These are phyloP conservation scores for Escovopsis sp. DNA, from an alignment of 2,329 filamentous ascomycete genomes.

Conservation along the genomic window DNA sequence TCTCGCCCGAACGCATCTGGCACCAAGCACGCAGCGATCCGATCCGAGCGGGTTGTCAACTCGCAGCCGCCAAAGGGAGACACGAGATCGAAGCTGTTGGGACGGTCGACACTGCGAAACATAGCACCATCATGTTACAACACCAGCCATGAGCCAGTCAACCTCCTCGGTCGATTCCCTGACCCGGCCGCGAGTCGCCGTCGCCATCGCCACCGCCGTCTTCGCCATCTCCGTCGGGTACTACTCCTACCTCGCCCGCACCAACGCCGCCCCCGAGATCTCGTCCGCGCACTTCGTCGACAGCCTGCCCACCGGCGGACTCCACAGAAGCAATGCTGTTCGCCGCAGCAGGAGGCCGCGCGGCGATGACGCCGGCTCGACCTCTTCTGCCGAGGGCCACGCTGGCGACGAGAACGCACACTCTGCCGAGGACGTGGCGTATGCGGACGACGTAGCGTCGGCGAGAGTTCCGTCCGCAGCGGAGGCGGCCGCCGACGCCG, in stretches of 20 bases:
- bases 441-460: no score
- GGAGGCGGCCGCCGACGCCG: no score
- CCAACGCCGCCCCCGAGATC: slow-evolving; percentile 8
- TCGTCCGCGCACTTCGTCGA: not conserved
- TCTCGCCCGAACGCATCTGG: no score
- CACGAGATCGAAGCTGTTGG: no score
- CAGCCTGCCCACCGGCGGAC: slow-evolving; percentile 15
- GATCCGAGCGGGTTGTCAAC: no score
- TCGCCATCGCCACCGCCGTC: slow-evolving; percentile 39
- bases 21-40: no score
- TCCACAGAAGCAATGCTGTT: slow-evolving; percentile 54
- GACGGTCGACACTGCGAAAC: not conserved
- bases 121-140: slow-evolving; percentile 16
- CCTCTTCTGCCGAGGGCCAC: slow-evolving; percentile 24
- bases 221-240: slow-evolving; percentile 43
- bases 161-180: slow-evolving; percentile 37
- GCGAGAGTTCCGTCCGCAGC: no score
- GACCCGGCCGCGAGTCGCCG: slow-evolving; percentile 36
- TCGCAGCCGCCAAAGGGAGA: no score
- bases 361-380: slow-evolving; percentile 23
- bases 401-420: slow-evolving; percentile 28
- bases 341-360: slow-evolving; percentile 31
- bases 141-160: slow-evolving; percentile 29
- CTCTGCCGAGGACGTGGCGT: no score
- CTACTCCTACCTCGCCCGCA: slow-evolving; percentile 33